Percentiles rank a stretch among this genome's conserved stretches.
Evolutionary conservation across 2,329 filamentous ascomycete genomes (phyloP).

Genomic region (Grosmannia clavigera): DNA sequence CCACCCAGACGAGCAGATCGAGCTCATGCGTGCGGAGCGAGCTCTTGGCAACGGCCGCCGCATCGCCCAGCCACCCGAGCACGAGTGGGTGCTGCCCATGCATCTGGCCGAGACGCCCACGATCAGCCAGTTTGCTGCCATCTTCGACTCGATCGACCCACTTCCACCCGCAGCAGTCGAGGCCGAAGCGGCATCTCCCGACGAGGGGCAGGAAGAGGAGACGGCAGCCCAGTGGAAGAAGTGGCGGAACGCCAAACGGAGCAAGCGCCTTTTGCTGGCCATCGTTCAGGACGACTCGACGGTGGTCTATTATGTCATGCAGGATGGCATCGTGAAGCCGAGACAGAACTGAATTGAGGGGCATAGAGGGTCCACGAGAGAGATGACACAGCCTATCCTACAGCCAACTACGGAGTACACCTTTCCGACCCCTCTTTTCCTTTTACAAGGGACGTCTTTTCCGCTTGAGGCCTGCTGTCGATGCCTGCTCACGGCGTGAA

Average conservation of each 20-base stretch:
- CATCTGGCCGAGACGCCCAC: conserved; percentile 64
- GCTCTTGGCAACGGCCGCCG: conserved; percentile 30
- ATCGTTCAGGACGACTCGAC: conserved; percentile 71
- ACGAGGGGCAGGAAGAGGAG: conserved; percentile 8
- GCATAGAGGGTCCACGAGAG: neutral
- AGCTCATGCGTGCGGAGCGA: conserved; percentile 50
- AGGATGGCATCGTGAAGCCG: conserved; percentile 79
- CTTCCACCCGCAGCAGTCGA: conserved; percentile 25
- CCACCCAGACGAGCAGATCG: conserved; percentile 73
- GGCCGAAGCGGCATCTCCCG: conserved; percentile 14
- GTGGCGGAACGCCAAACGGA: conserved; percentile 32
- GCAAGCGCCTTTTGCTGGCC: conserved; percentile 61
- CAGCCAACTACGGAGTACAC: neutral
- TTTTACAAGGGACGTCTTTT: too few relatives aligned
- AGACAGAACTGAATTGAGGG: conserved; percentile 51
- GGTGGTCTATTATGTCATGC: conserved; percentile 72
- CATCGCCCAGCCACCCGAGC: conserved; percentile 39
- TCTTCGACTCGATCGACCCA: conserved; percentile 52
- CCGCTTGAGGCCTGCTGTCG: neutral
- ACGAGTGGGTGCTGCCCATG: conserved; percentile 67
- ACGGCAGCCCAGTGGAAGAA: conserved; percentile 20
- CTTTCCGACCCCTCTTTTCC: too few relatives aligned
- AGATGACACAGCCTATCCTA: neutral
- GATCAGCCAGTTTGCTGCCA: conserved; percentile 48
- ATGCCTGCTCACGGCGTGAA: conserved; percentile 36